Percentiles rank a stretch among this genome's conserved stretches.
phyloP scores from a whole-genome alignment of 495 filamentous ascomycete species.

The Acidomyces sp. region DNA sequence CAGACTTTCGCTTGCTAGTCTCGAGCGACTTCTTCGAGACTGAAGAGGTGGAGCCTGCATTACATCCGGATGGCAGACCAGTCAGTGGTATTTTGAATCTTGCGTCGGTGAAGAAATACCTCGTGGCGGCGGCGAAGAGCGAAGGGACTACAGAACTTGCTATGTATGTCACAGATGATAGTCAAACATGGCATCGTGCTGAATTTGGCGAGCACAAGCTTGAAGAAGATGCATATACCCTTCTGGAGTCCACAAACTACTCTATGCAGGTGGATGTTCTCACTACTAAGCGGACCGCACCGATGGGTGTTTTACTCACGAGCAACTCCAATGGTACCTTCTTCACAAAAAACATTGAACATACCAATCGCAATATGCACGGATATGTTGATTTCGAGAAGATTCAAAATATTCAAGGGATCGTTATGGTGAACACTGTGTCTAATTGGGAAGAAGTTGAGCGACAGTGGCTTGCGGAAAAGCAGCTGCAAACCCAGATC shows the following conservation, averaged over 20 bases:
- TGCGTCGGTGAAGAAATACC: conserved; percentile 66
- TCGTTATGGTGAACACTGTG: conserved; percentile 79
- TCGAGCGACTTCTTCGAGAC: conserved; percentile 43
- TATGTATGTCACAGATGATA: conserved; percentile 69
- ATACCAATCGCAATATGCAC: conserved; percentile 64
- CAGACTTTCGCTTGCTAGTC: conserved; percentile 60
- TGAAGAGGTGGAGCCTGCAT: conserved; percentile 49
- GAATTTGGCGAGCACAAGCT: conserved; percentile 72
- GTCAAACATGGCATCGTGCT: conserved; percentile 77
- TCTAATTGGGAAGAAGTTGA: conserved; percentile 70
- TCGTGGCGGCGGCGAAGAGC: conserved; percentile 70
- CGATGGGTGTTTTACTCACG: conserved; percentile 77
- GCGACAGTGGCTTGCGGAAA: conserved; percentile 33
- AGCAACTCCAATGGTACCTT: conserved; percentile 96
- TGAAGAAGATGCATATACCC: conserved; percentile 76
- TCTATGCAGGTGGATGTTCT: conserved; percentile 93
- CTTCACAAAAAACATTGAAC: conserved; percentile 76
- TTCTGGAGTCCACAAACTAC: conserved; percentile 90
- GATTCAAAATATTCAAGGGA: conserved; percentile 74
- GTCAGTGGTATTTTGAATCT: conserved; percentile 64
- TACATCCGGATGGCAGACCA: conserved; percentile 51
- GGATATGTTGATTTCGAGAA: conserved; percentile 90
- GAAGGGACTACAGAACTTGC: conserved; percentile 76
- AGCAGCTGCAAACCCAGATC: conserved; percentile 65
- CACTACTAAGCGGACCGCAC: conserved; percentile 44